phyloP scores from a whole-genome alignment of 2,329 filamentous ascomycete species.

The Cercospora sp. region DNA sequence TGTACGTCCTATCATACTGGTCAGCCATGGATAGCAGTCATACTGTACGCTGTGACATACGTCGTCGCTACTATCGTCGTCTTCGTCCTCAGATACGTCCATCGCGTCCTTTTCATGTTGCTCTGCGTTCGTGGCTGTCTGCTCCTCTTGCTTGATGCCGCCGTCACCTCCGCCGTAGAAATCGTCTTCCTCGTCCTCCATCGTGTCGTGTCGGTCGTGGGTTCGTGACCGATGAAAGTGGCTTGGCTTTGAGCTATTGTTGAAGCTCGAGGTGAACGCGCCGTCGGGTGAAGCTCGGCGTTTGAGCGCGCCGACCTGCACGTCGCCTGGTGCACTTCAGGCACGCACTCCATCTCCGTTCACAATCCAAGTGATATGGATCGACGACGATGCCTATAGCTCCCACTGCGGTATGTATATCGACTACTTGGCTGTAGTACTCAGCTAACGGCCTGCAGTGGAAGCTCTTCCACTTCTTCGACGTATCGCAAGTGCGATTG shows the following conservation, averaged over 20 bases:
- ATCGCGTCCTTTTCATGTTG: constrained; percentile 42
- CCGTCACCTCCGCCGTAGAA: constrained; percentile 44
- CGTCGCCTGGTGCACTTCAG: not conserved
- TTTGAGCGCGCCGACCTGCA: constrained; percentile 4
- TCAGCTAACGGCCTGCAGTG: constrained; percentile 58
- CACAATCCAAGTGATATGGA: constrained; percentile 28
- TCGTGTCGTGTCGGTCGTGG: constrained; percentile 24
- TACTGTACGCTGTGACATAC: constrained; percentile 30
- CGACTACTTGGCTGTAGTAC: not conserved
- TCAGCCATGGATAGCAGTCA: constrained; percentile 9
- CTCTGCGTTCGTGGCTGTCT: constrained; percentile 32
- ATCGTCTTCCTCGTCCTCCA: constrained; percentile 56
- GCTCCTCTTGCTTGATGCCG: constrained; percentile 30
- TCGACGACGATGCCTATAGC: constrained; percentile 24
- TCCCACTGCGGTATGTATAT: constrained; percentile 35
- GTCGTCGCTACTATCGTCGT: constrained; percentile 45
- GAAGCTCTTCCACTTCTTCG: constrained; percentile 99
- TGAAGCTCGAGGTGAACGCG: constrained; percentile 9
- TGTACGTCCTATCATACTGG: constrained; percentile 48
- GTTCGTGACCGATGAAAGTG: not conserved
- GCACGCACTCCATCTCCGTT: not conserved
- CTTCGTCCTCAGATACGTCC: constrained; percentile 48
- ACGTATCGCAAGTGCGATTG: constrained; percentile 80
- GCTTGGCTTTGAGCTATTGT: constrained; percentile 9
- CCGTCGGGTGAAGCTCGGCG: not conserved